These are phyloP conservation scores for Boletales sp. DNA, from an alignment of 768 basidiomycete genomes.

Conservation along the genomic window DNA sequence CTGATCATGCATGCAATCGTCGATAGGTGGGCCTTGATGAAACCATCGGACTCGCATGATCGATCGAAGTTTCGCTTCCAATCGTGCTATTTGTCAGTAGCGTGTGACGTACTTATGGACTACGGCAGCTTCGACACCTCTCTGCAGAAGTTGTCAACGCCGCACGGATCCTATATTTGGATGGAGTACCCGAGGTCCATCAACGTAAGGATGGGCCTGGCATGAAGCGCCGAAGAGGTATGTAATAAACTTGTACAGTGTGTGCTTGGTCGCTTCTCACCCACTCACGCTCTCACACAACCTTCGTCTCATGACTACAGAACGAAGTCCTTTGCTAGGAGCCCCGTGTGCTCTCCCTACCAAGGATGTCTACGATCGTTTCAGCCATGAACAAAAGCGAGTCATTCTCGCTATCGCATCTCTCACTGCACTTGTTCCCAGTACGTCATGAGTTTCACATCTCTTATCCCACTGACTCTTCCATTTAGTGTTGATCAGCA, in stretches of 20 bases:
- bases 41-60: no score
- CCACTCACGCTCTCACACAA: neutral
- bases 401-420: conserved; percentile 56
- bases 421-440: conserved; percentile 57
- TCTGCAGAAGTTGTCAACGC: no score
- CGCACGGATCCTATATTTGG: neutral
- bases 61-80: no score
- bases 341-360: conserved; percentile 1
- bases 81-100: no score
- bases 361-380: conserved; percentile 53
- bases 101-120: no score
- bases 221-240: no score
- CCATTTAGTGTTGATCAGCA: conserved; percentile 58
- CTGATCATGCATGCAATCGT: no score
- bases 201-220: neutral
- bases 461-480: neutral
- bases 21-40: no score
- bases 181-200: neutral
- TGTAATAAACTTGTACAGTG: no score
- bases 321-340: neutral
- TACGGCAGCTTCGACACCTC: no score
- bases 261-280: no score
- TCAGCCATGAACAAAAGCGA: conserved; percentile 47
- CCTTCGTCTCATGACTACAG: neutral
- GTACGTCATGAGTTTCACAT: conserved; percentile 34